phyloP scores from a whole-genome alignment of 306 rosid genomes.

The Castanea sativa region DNA sequence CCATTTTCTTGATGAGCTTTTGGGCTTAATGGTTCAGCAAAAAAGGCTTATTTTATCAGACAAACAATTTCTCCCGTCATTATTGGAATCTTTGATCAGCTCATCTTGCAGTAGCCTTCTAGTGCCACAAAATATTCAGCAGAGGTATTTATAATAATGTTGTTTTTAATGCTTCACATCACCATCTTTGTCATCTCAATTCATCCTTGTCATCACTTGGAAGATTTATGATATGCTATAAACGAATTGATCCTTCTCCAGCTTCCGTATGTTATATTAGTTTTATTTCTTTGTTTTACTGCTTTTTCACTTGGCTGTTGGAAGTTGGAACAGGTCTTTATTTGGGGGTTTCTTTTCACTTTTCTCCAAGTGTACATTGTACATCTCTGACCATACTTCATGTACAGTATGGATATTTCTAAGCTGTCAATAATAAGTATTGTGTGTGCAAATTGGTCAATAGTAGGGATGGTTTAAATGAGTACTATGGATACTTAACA shows the following conservation, averaged over 20 bases:
- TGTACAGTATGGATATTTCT: not conserved
- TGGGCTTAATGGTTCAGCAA: conserved; percentile 61
- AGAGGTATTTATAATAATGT: conserved; percentile 48
- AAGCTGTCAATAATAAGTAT: no score
- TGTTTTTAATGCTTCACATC: conserved; percentile 2
- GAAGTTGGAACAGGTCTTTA: not conserved
- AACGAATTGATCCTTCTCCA: not conserved
- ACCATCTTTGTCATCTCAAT: not conserved
- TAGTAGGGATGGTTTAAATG: no score
- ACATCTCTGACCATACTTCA: not conserved
- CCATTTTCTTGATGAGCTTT: conserved; percentile 61
- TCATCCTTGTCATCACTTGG: not conserved
- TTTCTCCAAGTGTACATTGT: not conserved
- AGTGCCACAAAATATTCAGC: conserved; percentile 66
- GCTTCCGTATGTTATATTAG: not conserved
- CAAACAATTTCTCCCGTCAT: conserved; percentile 64
- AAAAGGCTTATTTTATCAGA: conserved; percentile 76
- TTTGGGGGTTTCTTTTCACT: not conserved
- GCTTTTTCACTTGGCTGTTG: not conserved
- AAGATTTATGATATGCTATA: not conserved
- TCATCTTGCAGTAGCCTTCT: conserved; percentile 52
- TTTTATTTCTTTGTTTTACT: not conserved
- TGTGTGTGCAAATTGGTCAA: no score
- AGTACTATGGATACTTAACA: no score
- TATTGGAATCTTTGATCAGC: conserved; percentile 63